A percentile compares a stretch with the other conserved stretches of the same genome.
These are phyloP conservation scores for Capsicum chinense DNA, from an alignment of 257 asterid species.

Conservation along the genomic window DNA sequence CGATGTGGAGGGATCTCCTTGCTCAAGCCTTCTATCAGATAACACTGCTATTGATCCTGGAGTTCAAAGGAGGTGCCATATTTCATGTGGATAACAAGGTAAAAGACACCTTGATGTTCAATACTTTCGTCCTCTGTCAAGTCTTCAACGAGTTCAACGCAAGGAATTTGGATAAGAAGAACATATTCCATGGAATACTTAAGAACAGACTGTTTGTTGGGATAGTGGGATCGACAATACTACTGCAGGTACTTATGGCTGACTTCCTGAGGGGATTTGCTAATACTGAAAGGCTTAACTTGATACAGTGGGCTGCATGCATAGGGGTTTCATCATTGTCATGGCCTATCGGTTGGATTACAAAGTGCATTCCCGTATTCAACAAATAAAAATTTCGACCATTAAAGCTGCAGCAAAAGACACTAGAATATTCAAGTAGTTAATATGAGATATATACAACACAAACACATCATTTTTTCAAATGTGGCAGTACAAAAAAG, in stretches of 20 bases:
- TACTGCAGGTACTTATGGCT: slow-evolving; percentile 67
- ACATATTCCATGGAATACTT: slow-evolving; percentile 60
- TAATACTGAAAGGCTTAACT: slow-evolving; percentile 59
- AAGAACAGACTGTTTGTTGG: slow-evolving; percentile 60
- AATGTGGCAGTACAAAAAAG: neutral
- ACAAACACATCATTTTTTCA: too few relatives aligned
- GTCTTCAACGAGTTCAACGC: slow-evolving; percentile 68
- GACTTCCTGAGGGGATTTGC: slow-evolving; percentile 67
- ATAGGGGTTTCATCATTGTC: slow-evolving; percentile 54
- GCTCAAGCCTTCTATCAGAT: slow-evolving; percentile 50
- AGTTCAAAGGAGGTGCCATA: slow-evolving; percentile 43
- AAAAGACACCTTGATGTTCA: slow-evolving; percentile 57
- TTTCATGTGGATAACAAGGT: slow-evolving; percentile 36
- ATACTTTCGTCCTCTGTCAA: slow-evolving; percentile 63
- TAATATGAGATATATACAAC: too few relatives aligned
- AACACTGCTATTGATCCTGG: slow-evolving; percentile 33
- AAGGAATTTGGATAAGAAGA: slow-evolving; percentile 59
- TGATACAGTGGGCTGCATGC: slow-evolving; percentile 65
- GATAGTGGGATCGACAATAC: slow-evolving; percentile 53
- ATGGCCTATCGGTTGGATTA: slow-evolving; percentile 60
- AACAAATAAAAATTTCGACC: slow-evolving; percentile 24
- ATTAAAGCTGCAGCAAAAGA: neutral
- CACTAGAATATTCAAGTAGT: neutral
- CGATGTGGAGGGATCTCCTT: slow-evolving; percentile 53
- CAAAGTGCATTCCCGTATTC: slow-evolving; percentile 53